Evolutionary conservation across 495 filamentous ascomycete species (phyloP).

Genomic region (Penicillium arizonense): DNA sequence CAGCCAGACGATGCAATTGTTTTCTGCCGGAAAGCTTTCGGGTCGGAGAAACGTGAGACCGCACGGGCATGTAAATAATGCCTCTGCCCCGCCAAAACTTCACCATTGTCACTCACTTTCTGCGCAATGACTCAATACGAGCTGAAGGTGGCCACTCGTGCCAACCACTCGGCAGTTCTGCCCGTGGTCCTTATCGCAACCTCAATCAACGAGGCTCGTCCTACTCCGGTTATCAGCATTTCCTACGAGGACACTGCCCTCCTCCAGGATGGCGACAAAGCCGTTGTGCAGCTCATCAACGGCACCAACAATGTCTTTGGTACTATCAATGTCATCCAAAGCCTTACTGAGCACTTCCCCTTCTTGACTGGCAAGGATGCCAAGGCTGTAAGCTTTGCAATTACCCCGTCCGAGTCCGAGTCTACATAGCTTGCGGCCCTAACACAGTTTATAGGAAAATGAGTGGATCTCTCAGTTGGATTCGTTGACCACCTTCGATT

Average conservation of each 20-base stretch:
- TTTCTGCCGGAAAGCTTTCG: constrained; percentile 38
- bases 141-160: constrained; percentile 60
- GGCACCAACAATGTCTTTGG: constrained; percentile 34
- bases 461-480: constrained; percentile 57
- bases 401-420: background rate
- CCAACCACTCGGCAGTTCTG: constrained; percentile 53
- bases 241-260: constrained; percentile 46
- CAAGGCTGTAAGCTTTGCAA: constrained; percentile 32
- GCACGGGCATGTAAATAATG: constrained; percentile 20
- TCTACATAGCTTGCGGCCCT: background rate
- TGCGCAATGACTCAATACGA: constrained; percentile 35
- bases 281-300: constrained; percentile 37
- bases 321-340: constrained; percentile 35
- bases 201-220: constrained; percentile 48
- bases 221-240: constrained; percentile 44
- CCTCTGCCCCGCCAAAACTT: constrained; percentile 25
- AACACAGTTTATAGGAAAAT: constrained; percentile 36
- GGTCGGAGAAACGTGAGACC: constrained; percentile 36
- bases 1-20: constrained; percentile 25
- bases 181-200: constrained; percentile 50
- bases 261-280: constrained; percentile 43
- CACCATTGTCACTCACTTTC: constrained; percentile 2
- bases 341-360: constrained; percentile 40
- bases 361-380: constrained; percentile 46
- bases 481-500: constrained; percentile 60